Base-by-base conservation (phyloP, 371 early-diverging fungal species). In the Rhizomucor pusillus region DNA sequence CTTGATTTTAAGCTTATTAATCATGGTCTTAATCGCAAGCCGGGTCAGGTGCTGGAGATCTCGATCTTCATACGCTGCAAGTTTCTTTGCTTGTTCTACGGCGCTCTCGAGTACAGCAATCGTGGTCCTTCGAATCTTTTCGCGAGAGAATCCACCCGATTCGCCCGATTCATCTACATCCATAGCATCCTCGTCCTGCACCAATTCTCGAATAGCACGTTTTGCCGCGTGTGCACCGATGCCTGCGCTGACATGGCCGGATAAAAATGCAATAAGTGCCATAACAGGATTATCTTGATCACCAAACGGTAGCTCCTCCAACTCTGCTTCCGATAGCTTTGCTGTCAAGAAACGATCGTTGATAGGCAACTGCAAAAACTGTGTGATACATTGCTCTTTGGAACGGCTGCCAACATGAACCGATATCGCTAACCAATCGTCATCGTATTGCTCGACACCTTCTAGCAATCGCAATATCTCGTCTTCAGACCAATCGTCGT, bases 371-470 rank as follows among this genome's bases (percentile, higher is more conserved):
- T 94, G 90, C 37, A 99, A 65, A 66, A 99, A 99, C 43, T 94
- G 89, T 23, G 91, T 80, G 34, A 99, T 86, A 61, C 99, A 99
- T 65, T 98, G 93, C 52, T 97, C 97, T 46, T 91, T 86, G 9
- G 90, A 85, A 43, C 93, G 87, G 29, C 92, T 94, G 5, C 94
- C 94, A 4, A 99, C 98, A 65, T 97, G 93, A 48, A 90, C 90
- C n/a, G 97, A 84, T 25, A 99, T 90, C 57, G 86, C 82, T 51
- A 86, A 75, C 99, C 99, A 99, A 71, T 99, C 95, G 50, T 99
- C 96, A 36, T 94, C 93, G 75, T 80, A 93, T 81, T 90, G 82
- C 60, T 99, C 99, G 22, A 99, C 72, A 6, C 89, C 99, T 76
- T 99, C 99, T 34, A 99, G 72, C 23, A 99, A 80, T 47, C 89